Conservation (phyloP, 2,329 filamentous ascomycete species). For the Cordyceps farinosa region DNA sequence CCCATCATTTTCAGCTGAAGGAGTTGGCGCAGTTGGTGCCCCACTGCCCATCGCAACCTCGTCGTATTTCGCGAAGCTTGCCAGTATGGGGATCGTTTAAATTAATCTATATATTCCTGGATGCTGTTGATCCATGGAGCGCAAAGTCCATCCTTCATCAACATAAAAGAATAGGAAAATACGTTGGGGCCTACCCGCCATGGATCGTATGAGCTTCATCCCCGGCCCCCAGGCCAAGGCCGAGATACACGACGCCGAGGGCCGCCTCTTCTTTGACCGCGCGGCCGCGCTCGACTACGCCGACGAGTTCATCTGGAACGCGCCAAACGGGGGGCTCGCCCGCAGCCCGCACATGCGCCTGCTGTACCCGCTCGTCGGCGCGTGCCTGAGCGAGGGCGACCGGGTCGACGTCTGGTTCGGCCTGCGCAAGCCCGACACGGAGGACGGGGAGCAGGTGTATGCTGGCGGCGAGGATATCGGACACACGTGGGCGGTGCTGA, state of each 20-base stretch:
- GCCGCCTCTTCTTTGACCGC: conserved; percentile 21
- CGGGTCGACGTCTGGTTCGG: conserved; percentile 22
- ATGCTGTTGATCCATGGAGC: no score
- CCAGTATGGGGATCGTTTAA: neutral
- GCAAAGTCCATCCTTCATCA: no score
- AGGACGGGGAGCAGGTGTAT: conserved; percentile 10
- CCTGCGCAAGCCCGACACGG: conserved; percentile 16
- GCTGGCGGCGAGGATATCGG: conserved; percentile 19
- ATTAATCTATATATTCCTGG: neutral
- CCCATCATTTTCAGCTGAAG: conserved; percentile 1
- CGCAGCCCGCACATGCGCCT: neutral
- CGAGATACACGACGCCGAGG: conserved; percentile 21
- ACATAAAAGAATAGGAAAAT: neutral
- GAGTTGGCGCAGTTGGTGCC: neutral
- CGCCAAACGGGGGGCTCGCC: neutral
- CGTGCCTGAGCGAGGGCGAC: conserved; percentile 20
- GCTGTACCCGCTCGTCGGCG: conserved; percentile 18
- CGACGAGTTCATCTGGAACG: conserved; percentile 20
- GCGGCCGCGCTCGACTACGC: conserved; percentile 18
- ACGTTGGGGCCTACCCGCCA: neutral
- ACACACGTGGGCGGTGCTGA: conserved; percentile 21
- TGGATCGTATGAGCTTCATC: conserved; percentile 20
- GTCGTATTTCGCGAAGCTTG: neutral
- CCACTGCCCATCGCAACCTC: neutral
- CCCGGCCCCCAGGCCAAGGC: conserved; percentile 22